phyloP scores from a whole-genome alignment of 257 asterid genomes.

The Dorcoceras hygrometricum region DNA sequence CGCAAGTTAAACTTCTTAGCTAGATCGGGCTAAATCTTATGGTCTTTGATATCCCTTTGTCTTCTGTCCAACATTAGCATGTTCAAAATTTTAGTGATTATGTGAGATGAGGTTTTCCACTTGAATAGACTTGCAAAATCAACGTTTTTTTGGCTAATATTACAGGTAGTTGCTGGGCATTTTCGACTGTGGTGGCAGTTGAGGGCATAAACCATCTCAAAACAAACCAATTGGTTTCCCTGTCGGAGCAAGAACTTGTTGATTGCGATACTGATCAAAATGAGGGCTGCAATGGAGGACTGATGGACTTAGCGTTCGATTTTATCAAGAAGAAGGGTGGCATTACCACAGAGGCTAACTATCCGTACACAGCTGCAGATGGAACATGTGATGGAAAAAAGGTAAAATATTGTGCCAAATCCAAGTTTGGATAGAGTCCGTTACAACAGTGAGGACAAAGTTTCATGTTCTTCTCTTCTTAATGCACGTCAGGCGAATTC shows the following conservation, averaged over 20 bases:
- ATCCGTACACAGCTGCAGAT: conserved; percentile 70
- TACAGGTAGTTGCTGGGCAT: conserved; percentile 95
- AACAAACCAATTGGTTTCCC: conserved; percentile 55
- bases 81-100: no score
- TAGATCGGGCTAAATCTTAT: no score
- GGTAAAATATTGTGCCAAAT: conserved; percentile 34
- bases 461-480: not conserved
- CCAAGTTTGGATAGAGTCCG: not conserved
- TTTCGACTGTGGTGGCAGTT: conserved; percentile 78
- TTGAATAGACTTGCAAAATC: not conserved
- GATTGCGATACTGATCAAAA: conserved; percentile 71
- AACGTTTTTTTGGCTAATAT: not conserved
- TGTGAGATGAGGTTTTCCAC: no score
- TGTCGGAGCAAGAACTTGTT: conserved; percentile 86
- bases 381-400: conserved; percentile 51
- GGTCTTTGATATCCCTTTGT: no score
- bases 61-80: no score
- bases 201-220: conserved; percentile 83
- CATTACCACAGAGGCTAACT: conserved; percentile 57
- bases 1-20: no score
- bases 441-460: not conserved
- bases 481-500: conserved; percentile 38
- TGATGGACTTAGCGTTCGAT: conserved; percentile 78
- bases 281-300: conserved; percentile 84
- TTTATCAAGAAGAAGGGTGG: conserved; percentile 69